phyloP scores from a whole-genome alignment of 495 filamentous ascomycete genomes.

The Aspergillus heteromorphus region DNA sequence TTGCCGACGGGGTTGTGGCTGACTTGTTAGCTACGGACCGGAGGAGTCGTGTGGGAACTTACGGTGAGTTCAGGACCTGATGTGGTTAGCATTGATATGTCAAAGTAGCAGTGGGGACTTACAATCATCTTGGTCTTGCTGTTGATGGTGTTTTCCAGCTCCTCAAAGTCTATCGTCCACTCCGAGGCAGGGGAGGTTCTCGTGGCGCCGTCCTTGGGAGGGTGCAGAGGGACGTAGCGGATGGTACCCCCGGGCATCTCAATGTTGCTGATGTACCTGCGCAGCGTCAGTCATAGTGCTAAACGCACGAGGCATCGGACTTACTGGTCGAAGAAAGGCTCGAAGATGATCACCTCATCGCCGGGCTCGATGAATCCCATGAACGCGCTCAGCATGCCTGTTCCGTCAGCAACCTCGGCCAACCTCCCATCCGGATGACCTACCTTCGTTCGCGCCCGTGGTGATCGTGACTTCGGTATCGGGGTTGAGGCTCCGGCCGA shows the following conservation, averaged over 20 bases:
- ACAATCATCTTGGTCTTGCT: constrained; percentile 92
- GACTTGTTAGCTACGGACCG: constrained; percentile 12
- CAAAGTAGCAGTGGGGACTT: constrained; percentile 33
- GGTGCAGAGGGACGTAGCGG: constrained; percentile 88
- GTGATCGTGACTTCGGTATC: constrained; percentile 92
- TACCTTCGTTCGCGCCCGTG: constrained; percentile 92
- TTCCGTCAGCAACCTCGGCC: constrained; percentile 4
- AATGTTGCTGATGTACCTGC: constrained; percentile 86
- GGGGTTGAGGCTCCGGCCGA: constrained; percentile 72
- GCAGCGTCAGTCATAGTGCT: constrained; percentile 3
- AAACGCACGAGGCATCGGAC: constrained; percentile 12
- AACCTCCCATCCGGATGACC: constrained; percentile 5
- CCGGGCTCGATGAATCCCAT: constrained; percentile 94
- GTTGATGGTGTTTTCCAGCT: constrained; percentile 81
- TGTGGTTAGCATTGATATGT: constrained; percentile 7
- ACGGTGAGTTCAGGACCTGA: constrained; percentile 43
- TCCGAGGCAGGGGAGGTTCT: constrained; percentile 78
- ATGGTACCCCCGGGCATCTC: constrained; percentile 95
- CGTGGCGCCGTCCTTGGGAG: constrained; percentile 75
- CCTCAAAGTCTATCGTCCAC: constrained; percentile 80
- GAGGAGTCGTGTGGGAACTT: constrained; percentile 9
- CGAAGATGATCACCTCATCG: constrained; percentile 96
- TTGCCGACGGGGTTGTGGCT: constrained; percentile 97
- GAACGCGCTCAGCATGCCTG: constrained; percentile 86
- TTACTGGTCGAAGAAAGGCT: constrained; percentile 97